Evolutionary conservation across 108 stramenopile species (phyloP), one percentile per base, ranked within the genome.

Genomic region (Skeletonema tropicum): DNA sequence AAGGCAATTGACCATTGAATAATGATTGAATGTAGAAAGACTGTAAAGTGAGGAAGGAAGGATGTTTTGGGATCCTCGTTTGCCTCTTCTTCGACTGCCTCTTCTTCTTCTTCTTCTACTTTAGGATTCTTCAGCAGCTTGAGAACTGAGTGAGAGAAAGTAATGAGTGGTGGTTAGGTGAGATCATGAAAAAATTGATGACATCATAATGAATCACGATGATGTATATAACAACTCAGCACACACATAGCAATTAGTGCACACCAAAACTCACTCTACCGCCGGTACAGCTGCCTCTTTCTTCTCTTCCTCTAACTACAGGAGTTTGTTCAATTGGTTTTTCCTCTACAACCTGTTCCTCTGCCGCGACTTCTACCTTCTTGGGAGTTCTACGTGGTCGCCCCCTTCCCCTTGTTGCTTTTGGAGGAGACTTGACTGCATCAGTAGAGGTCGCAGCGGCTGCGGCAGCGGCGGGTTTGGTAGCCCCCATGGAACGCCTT

Each of bases 1-100:
- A 66, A 74, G 8, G 65, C 65, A 46, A 74, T 38, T 8, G 73
- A 35, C 64, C 65, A 74, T 45, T 62, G 57, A 42, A 74, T 25
- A n/a, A 74, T 46, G 38, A 74, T 23, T 31, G 73, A 21, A 17
- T 74, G 65, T 1, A 66, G 26, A 21, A 74, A 66, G 4, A 60
- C 58, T 45, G 57, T 35, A 59, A 60, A 6, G 21, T 41, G 21
- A 15, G 55, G 57, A 46, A 62, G 30, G 31, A 66, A 45, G 4
- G 57, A 42, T 11, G 23, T 55, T 21, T 55, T 55, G 35, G 55
- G 49, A 45, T 3, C 19, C 10, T 36, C 35, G 5, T 39, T 19
- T 14, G 3, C 30, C 41, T 15, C 61, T 52, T 33, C 38, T 19
- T 42, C 36, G 26, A 31, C 35, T 42, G 2, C 60, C 6, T 70